Evolutionary conservation across 495 filamentous ascomycete genomes (phyloP).

Genomic region (Aspergillus bertholletiae): DNA sequence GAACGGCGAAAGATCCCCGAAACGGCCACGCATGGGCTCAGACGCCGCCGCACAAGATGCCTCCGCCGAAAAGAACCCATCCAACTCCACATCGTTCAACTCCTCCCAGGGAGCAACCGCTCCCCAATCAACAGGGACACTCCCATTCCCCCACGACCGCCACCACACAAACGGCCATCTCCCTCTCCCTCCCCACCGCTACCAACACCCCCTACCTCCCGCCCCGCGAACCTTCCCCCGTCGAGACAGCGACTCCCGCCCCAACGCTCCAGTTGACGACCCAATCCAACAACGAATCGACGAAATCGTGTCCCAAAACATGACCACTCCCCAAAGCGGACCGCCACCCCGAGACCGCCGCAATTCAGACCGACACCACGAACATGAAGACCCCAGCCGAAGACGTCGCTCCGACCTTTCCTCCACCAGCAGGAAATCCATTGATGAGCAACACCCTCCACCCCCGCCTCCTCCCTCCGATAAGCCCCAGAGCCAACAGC

Average conservation of each 20-base stretch:
- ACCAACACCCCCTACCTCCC: conserved; percentile 14
- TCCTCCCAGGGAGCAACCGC: conserved; percentile 1
- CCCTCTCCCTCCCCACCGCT: conserved; percentile 9
- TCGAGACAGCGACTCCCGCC: conserved; percentile 13
- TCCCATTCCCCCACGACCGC: conserved; percentile 8
- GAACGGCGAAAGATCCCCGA: conserved; percentile 35
- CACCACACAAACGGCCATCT: conserved; percentile 17
- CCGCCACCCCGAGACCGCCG: conserved; percentile 9
- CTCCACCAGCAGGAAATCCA: conserved; percentile 3
- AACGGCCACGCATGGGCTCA: conserved; percentile 37
- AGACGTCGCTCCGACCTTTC: conserved; percentile 7
- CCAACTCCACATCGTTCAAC: conserved; percentile 3
- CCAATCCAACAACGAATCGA: conserved; percentile 34
- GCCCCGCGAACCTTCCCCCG: conserved; percentile 14
- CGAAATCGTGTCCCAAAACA: conserved; percentile 29
- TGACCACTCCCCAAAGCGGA: background rate
- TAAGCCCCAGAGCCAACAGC: background rate
- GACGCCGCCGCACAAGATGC: conserved; percentile 11
- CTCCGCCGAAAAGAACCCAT: conserved; percentile 1
- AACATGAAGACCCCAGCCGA: conserved; percentile 11
- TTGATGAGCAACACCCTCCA: conserved; percentile 4
- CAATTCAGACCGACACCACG: conserved; percentile 14
- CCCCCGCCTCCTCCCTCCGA: background rate
- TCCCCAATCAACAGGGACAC: background rate
- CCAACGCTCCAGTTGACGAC: conserved; percentile 10